Evolutionary conservation across 2,329 filamentous ascomycete species (phyloP), one percentile per base, ranked within the genome.

Genomic region (Claviceps pazoutovae): DNA sequence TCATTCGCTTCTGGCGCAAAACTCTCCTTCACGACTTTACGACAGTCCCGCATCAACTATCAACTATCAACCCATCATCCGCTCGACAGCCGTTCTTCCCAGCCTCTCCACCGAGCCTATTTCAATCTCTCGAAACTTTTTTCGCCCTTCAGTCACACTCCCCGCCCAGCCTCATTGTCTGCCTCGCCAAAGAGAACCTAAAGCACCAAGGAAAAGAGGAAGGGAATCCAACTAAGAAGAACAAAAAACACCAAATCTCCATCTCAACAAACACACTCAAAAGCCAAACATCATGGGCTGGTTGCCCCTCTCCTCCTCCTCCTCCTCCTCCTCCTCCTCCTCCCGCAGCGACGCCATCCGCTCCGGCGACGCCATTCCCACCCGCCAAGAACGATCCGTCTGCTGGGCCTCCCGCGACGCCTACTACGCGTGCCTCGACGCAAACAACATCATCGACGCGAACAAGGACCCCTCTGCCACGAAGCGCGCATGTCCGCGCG

Each of bases 371-470:
- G 74, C 89, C 61, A 88, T 90, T 5, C 93, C 93, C n/a, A 86
- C 88, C 64, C 84, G 91, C 57, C 80, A 77, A 56, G 86, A 90
- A 67, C 84, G 93, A 62, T 75, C 82, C 61, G 75, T 79, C 63
- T 98, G 93, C 79, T 98, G 91, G 86, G 85, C 88, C 61, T 83
- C 86, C 46, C 82, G 93, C 59, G 93, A 98, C 71, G 70, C 71
- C 56, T 97, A 93, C 76, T 97, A 95, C 68, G 71, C 74, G 58
- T 98, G 93, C 64, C 78, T 98, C 46, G 89, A 97, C 69, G 77
- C 78, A 58, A 76, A 89, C 72, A 72, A 76, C 63, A 91, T 98
- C 59, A 67, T 95, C 57, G 90, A 98, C 68, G 68, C 74, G 17
- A 59, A 67, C 57, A 71, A 71, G 60, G 68, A 73, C 55, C 61